phyloP scores from a whole-genome alignment of 2,329 filamentous ascomycete species.

The Microdochium nivale region DNA sequence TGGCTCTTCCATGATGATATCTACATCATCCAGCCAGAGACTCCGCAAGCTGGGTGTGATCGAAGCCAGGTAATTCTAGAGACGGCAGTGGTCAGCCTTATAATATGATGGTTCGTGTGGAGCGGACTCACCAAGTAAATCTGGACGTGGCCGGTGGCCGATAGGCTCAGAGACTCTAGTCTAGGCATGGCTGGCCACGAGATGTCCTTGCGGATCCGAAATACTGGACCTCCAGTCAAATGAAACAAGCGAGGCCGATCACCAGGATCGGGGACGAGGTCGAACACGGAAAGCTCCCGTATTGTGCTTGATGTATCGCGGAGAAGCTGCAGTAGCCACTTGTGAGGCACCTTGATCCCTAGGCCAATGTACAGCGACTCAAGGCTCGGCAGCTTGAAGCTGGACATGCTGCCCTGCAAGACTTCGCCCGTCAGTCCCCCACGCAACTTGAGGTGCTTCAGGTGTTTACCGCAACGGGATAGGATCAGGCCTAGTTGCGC shows the following conservation, averaged over 20 bases:
- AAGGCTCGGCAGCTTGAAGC: conserved; percentile 5
- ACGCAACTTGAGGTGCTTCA: conserved; percentile 12
- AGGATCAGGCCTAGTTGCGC: conserved; percentile 4
- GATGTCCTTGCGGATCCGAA: neutral
- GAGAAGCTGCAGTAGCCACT: conserved; percentile 7
- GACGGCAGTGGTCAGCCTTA: conserved; percentile 3
- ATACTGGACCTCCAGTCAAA: neutral
- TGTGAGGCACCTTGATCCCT: neutral
- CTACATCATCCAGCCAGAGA: conserved; percentile 11
- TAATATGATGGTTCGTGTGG: neutral
- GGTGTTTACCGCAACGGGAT: conserved; percentile 2
- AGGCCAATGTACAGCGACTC: conserved; percentile 9
- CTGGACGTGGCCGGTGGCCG: neutral
- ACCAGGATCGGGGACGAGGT: conserved; percentile 1
- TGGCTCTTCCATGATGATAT: neutral
- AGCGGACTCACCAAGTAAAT: conserved; percentile 10
- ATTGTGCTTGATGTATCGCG: conserved; percentile 8
- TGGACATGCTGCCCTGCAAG: neutral
- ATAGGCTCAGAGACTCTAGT: neutral
- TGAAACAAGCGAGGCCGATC: neutral
- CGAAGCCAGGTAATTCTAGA: conserved; percentile 2
- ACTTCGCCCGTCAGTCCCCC: neutral
- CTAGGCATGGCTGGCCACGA: neutral
- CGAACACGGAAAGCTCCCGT: conserved; percentile 13
- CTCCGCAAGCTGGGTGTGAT: conserved; percentile 14